These are phyloP conservation scores for Aspergillus terreus DNA, from an alignment of 2,329 filamentous ascomycete genomes.

Conservation along the genomic window DNA sequence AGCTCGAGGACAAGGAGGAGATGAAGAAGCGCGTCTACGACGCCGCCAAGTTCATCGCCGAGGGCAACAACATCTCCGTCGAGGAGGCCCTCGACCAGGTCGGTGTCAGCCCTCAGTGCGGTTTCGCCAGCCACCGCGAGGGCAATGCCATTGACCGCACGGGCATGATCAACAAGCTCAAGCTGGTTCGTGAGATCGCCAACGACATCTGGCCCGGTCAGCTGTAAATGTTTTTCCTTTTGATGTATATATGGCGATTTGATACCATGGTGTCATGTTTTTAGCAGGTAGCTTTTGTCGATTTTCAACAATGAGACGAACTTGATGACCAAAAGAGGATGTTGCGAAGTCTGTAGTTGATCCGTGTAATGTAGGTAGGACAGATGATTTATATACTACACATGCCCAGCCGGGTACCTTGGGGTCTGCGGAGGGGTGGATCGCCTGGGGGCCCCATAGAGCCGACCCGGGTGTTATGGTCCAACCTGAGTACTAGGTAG, in stretches of 20 bases:
- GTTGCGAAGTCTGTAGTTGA: not conserved
- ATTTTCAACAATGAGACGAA: constrained; percentile 13
- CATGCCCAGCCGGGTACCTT: constrained; percentile 1
- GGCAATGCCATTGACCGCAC: constrained; percentile 67
- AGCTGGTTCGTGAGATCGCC: constrained; percentile 66
- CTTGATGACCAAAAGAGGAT: not conserved
- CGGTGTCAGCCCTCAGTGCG: constrained; percentile 67
- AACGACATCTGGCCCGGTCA: constrained; percentile 67
- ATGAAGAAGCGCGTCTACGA: constrained; percentile 58
- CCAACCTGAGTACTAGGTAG: not conserved
- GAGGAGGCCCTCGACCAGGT: constrained; percentile 68
- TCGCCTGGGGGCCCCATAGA: not conserved
- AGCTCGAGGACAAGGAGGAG: constrained; percentile 61
- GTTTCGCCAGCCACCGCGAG: constrained; percentile 69
- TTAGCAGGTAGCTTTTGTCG: constrained; percentile 2
- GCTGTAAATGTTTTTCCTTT: constrained; percentile 29
- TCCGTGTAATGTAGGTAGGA: not conserved
- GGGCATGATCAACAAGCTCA: constrained; percentile 70
- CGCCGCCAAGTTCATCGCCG: constrained; percentile 65
- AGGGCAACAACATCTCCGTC: constrained; percentile 60
- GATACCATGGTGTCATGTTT: not conserved
- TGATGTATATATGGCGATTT: not conserved
- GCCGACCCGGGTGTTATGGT: not conserved
- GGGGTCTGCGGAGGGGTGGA: not conserved
- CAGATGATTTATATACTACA: no score